Percentiles rank a stretch among this genome's conserved stretches.
These are phyloP conservation scores for Pseudogymnoascus sp. DNA, from an alignment of 2,329 filamentous ascomycete species.

Conservation along the genomic window DNA sequence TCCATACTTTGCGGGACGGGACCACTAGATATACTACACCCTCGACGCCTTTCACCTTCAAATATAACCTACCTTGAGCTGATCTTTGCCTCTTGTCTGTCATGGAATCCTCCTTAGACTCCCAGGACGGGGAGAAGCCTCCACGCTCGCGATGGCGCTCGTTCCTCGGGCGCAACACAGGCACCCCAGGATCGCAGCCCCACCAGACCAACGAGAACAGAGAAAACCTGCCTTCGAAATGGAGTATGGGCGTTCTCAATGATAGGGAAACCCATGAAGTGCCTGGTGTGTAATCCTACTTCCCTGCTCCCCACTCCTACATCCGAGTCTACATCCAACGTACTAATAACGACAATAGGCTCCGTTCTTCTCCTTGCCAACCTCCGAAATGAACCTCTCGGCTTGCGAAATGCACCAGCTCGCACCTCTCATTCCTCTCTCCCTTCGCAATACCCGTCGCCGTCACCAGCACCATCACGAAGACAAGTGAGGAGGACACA, in stretches of 20 bases:
- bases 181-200: background rate
- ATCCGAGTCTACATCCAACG: conserved; percentile 11
- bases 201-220: conserved; percentile 11
- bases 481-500: background rate
- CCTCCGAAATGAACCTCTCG: conserved; percentile 50
- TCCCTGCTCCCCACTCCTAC: background rate
- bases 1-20: background rate
- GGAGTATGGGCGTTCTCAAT: conserved; percentile 73
- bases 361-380: conserved; percentile 49
- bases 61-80: background rate
- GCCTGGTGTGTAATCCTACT: conserved; percentile 50
- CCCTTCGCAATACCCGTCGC: conserved; percentile 25
- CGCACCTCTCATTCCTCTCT: conserved; percentile 51
- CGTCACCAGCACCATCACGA: conserved; percentile 12
- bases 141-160: conserved; percentile 5
- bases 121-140: conserved; percentile 1
- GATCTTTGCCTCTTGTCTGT: background rate
- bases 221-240: conserved; percentile 32
- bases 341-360: conserved; percentile 31
- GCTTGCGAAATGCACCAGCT: conserved; percentile 47
- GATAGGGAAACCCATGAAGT: conserved; percentile 77
- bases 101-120: conserved; percentile 3
- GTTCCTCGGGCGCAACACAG: background rate
- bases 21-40: background rate
- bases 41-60: background rate